phyloP scores from a whole-genome alignment of 768 basidiomycete genomes.

The Mycena chlorophos region DNA sequence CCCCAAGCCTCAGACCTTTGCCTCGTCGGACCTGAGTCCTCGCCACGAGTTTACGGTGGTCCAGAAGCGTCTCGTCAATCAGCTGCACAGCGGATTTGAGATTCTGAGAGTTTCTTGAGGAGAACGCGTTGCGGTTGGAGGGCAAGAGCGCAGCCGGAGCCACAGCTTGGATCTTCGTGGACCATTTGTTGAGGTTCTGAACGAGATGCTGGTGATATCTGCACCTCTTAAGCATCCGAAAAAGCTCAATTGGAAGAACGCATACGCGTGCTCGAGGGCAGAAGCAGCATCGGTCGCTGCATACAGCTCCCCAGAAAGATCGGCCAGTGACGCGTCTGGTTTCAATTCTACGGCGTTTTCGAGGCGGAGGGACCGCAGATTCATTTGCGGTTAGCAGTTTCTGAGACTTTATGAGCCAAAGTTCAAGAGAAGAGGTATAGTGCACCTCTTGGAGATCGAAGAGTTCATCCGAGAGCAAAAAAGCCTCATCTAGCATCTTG shows the following conservation, averaged over 20 bases:
- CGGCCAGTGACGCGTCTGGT: slow-evolving; percentile 29
- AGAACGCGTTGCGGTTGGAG: slow-evolving; percentile 70
- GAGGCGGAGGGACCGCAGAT: slow-evolving; percentile 46
- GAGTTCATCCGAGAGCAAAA: slow-evolving; percentile 63
- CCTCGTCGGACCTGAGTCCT: slow-evolving; percentile 62
- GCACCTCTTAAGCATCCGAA: slow-evolving; percentile 7
- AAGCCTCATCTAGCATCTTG: slow-evolving; percentile 61
- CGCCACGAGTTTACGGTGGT: slow-evolving; percentile 56
- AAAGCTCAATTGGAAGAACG: slow-evolving; percentile 12
- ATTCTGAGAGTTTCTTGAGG: slow-evolving; percentile 50
- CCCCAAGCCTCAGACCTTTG: slow-evolving; percentile 47
- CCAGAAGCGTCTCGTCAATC: slow-evolving; percentile 70
- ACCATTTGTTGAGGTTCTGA: slow-evolving; percentile 90
- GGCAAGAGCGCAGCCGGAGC: slow-evolving; percentile 75
- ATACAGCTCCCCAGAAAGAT: slow-evolving; percentile 39
- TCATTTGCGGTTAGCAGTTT: slow-evolving; percentile 49
- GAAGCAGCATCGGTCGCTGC: slow-evolving; percentile 43
- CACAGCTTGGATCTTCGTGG: slow-evolving; percentile 91
- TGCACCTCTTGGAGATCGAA: slow-evolving; percentile 67
- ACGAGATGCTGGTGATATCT: slow-evolving; percentile 71
- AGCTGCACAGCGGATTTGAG: slow-evolving; percentile 70
- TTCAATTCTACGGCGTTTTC: slow-evolving; percentile 55
- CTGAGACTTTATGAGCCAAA: slow-evolving; percentile 30
- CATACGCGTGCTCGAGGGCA: slow-evolving; percentile 56
- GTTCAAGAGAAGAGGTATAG: neutral